Evolutionary conservation across 2,329 filamentous ascomycete species (phyloP), one percentile per base, ranked within the genome.

Genomic region (Orbilia brochopaga): DNA sequence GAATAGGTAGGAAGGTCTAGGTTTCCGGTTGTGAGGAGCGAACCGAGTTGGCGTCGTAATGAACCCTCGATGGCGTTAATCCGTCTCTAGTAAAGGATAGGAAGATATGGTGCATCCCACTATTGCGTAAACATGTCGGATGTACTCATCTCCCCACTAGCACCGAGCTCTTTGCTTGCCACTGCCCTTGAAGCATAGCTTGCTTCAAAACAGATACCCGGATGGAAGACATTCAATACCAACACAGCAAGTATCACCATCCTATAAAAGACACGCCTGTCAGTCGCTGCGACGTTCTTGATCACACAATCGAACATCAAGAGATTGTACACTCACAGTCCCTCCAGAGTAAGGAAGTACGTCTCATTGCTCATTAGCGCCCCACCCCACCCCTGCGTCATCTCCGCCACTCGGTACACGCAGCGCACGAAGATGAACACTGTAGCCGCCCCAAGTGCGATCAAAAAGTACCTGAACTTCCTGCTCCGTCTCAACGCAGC

Each of bases 351-450:
- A 70, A 87, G 82, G 77, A 88, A 87, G 64, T 85, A 79, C 40
- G 79, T 80, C 79, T 88, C 81, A 40, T 83, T 78, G 35, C 76
- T 78, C 77, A 88, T 87, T 75, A 90, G 78, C 21, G 81, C 78
- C 0, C 87, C 87, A 1, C 77, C 78, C 84, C 86, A 91, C 0
- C 88, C 88, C 58, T 84, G 81, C 73, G 83, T 85, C 74, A 90
- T 79, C 81, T 90, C 88, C 0, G 84, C 85, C 21, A 89, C 84
- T 61, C 88, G 84, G 78, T 86, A 90, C 46, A 86, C 83, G 74
- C 84, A 87, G 7, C 88, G 82, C 75, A 85, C 84, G 73, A 90
- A 84, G 76, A 90, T 86, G 75, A 83, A 83, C 11, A 88, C 58
- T n/a, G 86, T 87, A 1, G 86, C 83, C 1, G 88, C 77, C 0